These are phyloP conservation scores for Scleroderma bovista DNA, from an alignment of 768 basidiomycete genomes.

Conservation along the genomic window DNA sequence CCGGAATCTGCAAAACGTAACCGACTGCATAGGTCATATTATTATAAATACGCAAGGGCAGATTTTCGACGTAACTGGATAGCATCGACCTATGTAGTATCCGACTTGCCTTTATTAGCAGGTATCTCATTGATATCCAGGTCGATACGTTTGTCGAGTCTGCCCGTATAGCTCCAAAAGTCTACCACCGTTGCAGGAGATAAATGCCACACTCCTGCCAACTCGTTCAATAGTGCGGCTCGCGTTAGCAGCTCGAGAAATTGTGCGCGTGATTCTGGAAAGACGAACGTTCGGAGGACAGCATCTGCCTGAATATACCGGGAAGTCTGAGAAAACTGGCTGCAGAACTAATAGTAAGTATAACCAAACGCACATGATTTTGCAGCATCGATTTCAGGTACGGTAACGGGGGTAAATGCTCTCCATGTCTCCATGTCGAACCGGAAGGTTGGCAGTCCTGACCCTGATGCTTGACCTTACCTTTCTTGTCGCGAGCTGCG, in stretches of 20 bases:
- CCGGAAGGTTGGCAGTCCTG: constrained; percentile 25
- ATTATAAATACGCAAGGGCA: no score
- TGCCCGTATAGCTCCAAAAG: constrained; percentile 60
- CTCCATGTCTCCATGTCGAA: background rate
- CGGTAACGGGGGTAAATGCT: constrained; percentile 29
- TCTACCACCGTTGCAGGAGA: constrained; percentile 42
- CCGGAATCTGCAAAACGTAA: no score
- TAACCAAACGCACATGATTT: constrained; percentile 48
- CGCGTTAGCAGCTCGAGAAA: constrained; percentile 52
- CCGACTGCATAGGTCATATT: no score
- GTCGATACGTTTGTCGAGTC: background rate
- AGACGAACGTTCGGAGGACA: constrained; percentile 58
- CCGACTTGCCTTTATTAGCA: background rate
- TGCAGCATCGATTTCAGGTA: constrained; percentile 49
- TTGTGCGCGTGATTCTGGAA: constrained; percentile 68
- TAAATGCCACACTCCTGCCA: constrained; percentile 17
- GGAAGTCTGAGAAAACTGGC: constrained; percentile 6
- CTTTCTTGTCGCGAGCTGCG: constrained; percentile 18
- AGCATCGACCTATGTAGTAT: background rate
- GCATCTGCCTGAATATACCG: constrained; percentile 41
- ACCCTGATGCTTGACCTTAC: constrained; percentile 42
- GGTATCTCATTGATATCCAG: background rate
- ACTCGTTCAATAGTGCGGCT: constrained; percentile 37
- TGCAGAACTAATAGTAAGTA: background rate
- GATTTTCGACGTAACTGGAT: background rate